phyloP scores from a whole-genome alignment of 2,329 filamentous ascomycete genomes.

The Daldinia eschscholtzii region DNA sequence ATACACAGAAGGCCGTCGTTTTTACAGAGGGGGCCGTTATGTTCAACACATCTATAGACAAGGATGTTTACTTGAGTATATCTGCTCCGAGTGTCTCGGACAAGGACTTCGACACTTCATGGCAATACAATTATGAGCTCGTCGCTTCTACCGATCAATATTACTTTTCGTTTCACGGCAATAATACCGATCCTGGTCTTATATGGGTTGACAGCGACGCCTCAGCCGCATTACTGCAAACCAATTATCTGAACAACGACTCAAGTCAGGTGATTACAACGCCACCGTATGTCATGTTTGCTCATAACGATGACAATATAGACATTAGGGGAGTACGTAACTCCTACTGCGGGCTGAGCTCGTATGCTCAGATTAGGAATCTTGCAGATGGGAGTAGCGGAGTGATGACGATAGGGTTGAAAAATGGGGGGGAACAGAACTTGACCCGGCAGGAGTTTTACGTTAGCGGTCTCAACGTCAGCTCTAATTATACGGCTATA shows the following conservation, averaged over 20 bases:
- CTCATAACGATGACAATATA: constrained; percentile 70
- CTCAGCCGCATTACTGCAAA: constrained; percentile 81
- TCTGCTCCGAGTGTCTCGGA: constrained; percentile 74
- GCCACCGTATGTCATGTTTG: constrained; percentile 83
- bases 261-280: constrained; percentile 65
- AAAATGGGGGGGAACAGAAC: constrained; percentile 72
- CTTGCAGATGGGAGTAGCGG: constrained; percentile 64
- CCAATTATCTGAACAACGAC: constrained; percentile 75
- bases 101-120: constrained; percentile 67
- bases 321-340: constrained; percentile 76
- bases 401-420: constrained; percentile 72
- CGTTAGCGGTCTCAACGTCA: constrained; percentile 78
- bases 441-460: constrained; percentile 91
- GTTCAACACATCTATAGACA: constrained; percentile 70
- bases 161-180: constrained; percentile 75
- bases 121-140: constrained; percentile 80
- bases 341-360: constrained; percentile 85
- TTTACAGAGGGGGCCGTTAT: constrained; percentile 79
- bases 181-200: constrained; percentile 67
- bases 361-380: constrained; percentile 72
- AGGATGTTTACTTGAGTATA: constrained; percentile 81
- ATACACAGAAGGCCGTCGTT: constrained; percentile 58
- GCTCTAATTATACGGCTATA: constrained; percentile 78
- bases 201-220: constrained; percentile 89
- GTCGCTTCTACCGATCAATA: constrained; percentile 83